Conservation (phyloP, 2,329 filamentous ascomycete species). For the Fusarium nygamai region DNA sequence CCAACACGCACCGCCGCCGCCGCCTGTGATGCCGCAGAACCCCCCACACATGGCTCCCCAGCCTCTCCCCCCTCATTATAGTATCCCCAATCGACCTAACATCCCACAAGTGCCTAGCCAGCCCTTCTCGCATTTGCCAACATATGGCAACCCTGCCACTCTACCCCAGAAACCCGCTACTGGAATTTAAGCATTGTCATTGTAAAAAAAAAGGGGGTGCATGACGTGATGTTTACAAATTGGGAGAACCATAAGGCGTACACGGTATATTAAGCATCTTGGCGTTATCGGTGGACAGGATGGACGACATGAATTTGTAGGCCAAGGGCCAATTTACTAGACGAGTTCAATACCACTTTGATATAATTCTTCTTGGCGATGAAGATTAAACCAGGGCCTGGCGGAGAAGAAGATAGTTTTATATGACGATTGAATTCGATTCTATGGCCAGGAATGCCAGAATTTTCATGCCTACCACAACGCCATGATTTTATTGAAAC, state of each 20-base stretch:
- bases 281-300: constrained; percentile 53
- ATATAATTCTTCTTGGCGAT: constrained; percentile 33
- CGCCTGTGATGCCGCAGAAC: constrained; percentile 51
- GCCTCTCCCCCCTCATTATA: constrained; percentile 54
- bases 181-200: constrained; percentile 52
- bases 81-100: constrained; percentile 58
- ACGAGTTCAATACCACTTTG: constrained; percentile 45
- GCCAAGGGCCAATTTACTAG: constrained; percentile 44
- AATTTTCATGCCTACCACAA: constrained; percentile 50
- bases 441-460: constrained; percentile 47
- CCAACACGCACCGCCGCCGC: constrained; percentile 55
- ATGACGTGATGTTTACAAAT: constrained; percentile 45
- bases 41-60: constrained; percentile 52
- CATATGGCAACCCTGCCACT: constrained; percentile 69
- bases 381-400: not conserved
- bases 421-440: constrained; percentile 50
- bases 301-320: constrained; percentile 47
- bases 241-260: constrained; percentile 46
- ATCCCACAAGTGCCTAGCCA: constrained; percentile 56
- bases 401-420: constrained; percentile 24
- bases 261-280: constrained; percentile 51
- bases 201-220: constrained; percentile 23
- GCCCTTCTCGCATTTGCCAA: constrained; percentile 62
- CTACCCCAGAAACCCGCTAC: constrained; percentile 68
- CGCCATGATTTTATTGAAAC: constrained; percentile 51